Evolutionary conservation across 2,329 filamentous ascomycete genomes (phyloP), one percentile per base, ranked within the genome.

Genomic region (Diaporthe sp.): DNA sequence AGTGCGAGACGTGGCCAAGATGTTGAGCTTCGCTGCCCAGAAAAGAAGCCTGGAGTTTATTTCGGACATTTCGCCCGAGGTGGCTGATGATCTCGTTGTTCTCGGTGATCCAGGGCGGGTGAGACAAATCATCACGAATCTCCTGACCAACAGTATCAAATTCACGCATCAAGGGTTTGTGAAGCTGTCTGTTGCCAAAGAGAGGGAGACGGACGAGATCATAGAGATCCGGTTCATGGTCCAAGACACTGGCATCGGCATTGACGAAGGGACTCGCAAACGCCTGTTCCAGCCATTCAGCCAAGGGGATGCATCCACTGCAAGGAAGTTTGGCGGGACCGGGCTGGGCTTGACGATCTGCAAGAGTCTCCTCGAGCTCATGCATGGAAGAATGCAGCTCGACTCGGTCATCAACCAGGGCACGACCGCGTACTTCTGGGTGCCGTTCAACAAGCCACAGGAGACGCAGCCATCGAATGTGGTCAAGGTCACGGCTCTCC

Each of bases 21-120:
- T 97, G 94, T 90, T 97, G 78, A 92, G 93, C 57, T 97, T 97
- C 79, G 95, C 94, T 1, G 95, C 96, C 1, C 91, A 94, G 79
- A 90, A 94, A 44, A 95, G 97, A 81, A 94, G 94, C 57, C 86
- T 98, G 5, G 91, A 91, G 12, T 96, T 95, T 80, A 87, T 90
- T 53, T 91, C 89, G 39, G 89, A 93, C 61, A 90, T 95, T 71
- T 88, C 91, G 9, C 85, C 88, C 1, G 89, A 92, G 58, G 89
- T 94, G 10, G 89, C 90, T 68, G 88, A 88, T 44, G 91, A 95
- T 79, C 86, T 97, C 74, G 92, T 95, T 62, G 94, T 98, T 4
- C 92, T 98, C 80, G 95, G 96, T 19, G 91, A 93, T 76, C 87
- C 90, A 5, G 84, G 92, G 6, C 87, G 91, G 22, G 92, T 89